These are phyloP conservation scores for Leishmania major DNA, from an alignment of 208 protist genomes.

Conservation along the genomic window DNA sequence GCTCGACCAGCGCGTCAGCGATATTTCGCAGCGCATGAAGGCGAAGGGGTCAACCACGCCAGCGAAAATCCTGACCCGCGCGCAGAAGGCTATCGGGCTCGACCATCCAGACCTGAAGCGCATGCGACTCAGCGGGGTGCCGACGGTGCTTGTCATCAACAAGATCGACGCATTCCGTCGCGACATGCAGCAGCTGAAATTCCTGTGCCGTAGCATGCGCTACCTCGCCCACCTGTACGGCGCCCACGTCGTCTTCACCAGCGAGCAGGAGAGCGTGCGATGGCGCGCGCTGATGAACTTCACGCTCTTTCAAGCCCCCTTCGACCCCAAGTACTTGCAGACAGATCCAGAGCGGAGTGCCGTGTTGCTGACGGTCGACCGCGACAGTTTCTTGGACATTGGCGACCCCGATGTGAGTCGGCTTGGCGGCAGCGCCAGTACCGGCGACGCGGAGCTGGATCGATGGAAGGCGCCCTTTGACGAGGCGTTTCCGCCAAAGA, in stretches of 20 bases:
- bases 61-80: conserved; percentile 71
- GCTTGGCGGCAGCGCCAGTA: conserved; percentile 36
- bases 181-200: conserved; percentile 60
- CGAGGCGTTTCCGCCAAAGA: conserved; percentile 58
- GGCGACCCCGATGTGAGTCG: conserved; percentile 57
- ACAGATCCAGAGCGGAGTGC: conserved; percentile 61
- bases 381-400: conserved; percentile 86
- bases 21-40: conserved; percentile 77
- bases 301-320: conserved; percentile 78
- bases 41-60: conserved; percentile 79
- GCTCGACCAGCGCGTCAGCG: conserved; percentile 67
- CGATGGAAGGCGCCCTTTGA: conserved; percentile 85
- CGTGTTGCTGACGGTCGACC: conserved; percentile 75
- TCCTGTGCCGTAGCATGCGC: conserved; percentile 69
- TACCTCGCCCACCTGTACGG: conserved; percentile 86
- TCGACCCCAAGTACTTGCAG: conserved; percentile 75
- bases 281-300: conserved; percentile 70
- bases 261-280: conserved; percentile 62
- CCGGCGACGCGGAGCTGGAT: conserved; percentile 81
- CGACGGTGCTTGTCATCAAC: conserved; percentile 85
- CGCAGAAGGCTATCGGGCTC: conserved; percentile 62
- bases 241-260: conserved; percentile 74
- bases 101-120: conserved; percentile 77
- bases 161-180: conserved; percentile 80
- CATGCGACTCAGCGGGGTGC: conserved; percentile 80